Evolutionary conservation across 768 basidiomycete species (phyloP), one percentile per base, ranked within the genome.

Genomic region (Agaricus blazei): DNA sequence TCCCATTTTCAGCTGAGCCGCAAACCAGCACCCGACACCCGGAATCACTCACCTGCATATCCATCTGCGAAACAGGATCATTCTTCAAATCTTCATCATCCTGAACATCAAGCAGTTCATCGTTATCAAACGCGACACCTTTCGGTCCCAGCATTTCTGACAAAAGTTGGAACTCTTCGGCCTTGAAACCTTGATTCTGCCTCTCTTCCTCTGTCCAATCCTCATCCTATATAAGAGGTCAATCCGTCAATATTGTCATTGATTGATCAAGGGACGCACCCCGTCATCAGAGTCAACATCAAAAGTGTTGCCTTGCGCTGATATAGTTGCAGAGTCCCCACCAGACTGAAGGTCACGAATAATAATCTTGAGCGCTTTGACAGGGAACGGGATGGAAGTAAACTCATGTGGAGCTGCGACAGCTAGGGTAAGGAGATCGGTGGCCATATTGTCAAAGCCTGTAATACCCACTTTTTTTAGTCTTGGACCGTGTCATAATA

Each of bases 401-500:
- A 91, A 98, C 66, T 93, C 85, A 53, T 87, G 87, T 1, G 97
- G 96, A 38, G 77, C 93, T 97, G 65, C 5, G 60, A 54, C 60
- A 51, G 34, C 31, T 47, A 11, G 36, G 57, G 28, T 55, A 24
- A 58, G 54, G 29, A 50, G 29, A 56, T 51, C 41, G 57, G 48
- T 58, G 46, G 63, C 27, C 42, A 45, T 57, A 48, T 14, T 40
- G 27, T 19, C 14, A 50, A 24, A 23, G n/a, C 11, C 24, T 31
- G 43, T 42, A 24, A 56, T 58, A 70, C 88, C 68, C 71, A 97
- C 95, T 88, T 60, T 76, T 79, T 73, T 85, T 90, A 49, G 97
- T 91, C 63, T 84, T 80, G 31, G 96, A 96, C 58, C 97, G 84
- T 47, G 97, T 98, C 90, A 98, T 93, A 69, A 98, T 98, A 63